phyloP scores from a whole-genome alignment of 257 asterid genomes.

The Apocynum venetum region DNA sequence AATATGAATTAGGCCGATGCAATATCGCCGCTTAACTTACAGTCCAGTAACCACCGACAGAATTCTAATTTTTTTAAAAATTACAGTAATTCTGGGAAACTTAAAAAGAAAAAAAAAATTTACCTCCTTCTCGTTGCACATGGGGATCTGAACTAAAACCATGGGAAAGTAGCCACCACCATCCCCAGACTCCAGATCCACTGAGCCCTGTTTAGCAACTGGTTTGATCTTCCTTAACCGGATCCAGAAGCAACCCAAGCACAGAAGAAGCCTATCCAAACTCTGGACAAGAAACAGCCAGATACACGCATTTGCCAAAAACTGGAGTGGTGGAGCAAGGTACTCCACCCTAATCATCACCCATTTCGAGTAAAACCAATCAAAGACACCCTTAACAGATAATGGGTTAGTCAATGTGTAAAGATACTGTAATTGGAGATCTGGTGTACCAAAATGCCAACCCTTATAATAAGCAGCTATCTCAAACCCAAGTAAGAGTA shows the following conservation, averaged over 20 bases:
- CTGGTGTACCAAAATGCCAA: slow-evolving; percentile 72
- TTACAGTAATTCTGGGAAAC: not conserved
- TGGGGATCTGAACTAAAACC: slow-evolving; percentile 98
- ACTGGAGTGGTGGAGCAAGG: slow-evolving; percentile 79
- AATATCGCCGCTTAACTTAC: slow-evolving; percentile 11
- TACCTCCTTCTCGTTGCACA: slow-evolving; percentile 99
- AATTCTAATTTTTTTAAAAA: slow-evolving; percentile 3
- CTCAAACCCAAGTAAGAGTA: slow-evolving; percentile 59
- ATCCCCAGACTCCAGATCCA: slow-evolving; percentile 72
- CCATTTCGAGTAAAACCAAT: slow-evolving; percentile 62
- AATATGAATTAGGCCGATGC: not conserved
- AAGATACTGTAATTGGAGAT: slow-evolving; percentile 48
- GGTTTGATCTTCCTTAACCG: slow-evolving; percentile 57
- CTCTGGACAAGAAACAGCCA: slow-evolving; percentile 75
- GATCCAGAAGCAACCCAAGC: slow-evolving; percentile 90
- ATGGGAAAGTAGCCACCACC: slow-evolving; percentile 75
- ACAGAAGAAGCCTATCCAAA: slow-evolving; percentile 69
- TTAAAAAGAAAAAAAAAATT: not conserved
- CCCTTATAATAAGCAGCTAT: slow-evolving; percentile 72
- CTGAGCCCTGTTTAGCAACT: slow-evolving; percentile 38
- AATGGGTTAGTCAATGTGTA: slow-evolving; percentile 44
- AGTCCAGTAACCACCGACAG: not conserved
- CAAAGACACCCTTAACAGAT: slow-evolving; percentile 54
- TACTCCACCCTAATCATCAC: slow-evolving; percentile 76
- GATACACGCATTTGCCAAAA: slow-evolving; percentile 67